Evolutionary conservation across 2,329 filamentous ascomycete genomes (phyloP).

Genomic region (Juglanconis sp.): DNA sequence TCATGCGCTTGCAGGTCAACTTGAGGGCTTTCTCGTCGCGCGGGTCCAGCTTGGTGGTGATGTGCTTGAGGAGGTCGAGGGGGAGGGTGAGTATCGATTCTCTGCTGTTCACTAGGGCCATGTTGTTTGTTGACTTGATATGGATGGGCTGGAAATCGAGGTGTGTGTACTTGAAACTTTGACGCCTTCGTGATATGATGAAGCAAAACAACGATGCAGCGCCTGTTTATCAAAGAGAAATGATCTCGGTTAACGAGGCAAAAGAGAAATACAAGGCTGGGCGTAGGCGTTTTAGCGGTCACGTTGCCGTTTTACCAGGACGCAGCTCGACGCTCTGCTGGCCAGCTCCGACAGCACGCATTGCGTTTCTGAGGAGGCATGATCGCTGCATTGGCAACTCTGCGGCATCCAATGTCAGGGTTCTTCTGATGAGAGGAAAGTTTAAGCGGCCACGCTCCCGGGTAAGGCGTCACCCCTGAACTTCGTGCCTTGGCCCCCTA

Average conservation of each 20-base stretch:
- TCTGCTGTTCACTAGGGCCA: background rate
- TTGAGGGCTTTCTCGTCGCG: slow-evolving; percentile 8
- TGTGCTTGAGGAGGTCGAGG: slow-evolving; percentile 12
- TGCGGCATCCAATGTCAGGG: background rate
- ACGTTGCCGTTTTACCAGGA: background rate
- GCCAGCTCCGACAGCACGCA: background rate
- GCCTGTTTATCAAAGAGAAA: background rate
- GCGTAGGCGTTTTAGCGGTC: background rate
- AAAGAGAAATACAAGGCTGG: background rate
- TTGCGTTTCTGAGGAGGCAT: background rate
- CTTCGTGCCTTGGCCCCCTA: background rate
- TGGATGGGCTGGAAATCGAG: background rate
- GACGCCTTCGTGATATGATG: background rate
- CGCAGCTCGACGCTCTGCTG: background rate
- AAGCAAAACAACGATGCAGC: background rate
- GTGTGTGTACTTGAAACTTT: background rate
- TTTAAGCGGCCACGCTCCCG: background rate
- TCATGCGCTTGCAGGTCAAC: slow-evolving; percentile 9
- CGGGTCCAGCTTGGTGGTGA: slow-evolving; percentile 7
- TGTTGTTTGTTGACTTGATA: background rate
- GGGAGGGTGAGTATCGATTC: slow-evolving; percentile 8
- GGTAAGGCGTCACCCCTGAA: background rate
- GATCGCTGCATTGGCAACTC: background rate
- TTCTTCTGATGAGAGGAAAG: background rate
- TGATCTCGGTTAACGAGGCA: background rate